A percentile compares a stretch with the other conserved stretches of the same genome.
Conservation (phyloP, 148 eudicot species). For the Fagopyrum homotropicum region DNA sequence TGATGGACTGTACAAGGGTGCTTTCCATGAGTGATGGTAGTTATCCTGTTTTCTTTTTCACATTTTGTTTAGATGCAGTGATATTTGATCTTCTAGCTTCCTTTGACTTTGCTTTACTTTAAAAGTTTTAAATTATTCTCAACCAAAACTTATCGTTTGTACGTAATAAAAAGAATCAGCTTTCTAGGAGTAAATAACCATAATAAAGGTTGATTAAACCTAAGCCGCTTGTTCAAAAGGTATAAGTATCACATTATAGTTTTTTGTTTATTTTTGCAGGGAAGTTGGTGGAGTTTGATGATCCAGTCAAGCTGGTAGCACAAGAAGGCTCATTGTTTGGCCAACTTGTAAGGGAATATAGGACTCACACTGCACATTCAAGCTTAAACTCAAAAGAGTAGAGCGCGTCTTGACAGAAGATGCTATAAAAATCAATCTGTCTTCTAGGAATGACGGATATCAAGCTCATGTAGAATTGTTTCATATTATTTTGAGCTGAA, state of each 20-base stretch:
- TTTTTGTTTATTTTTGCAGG: slow-evolving; percentile 19
- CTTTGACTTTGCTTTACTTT: background rate
- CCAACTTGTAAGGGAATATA: slow-evolving; percentile 48
- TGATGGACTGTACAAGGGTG: slow-evolving; percentile 50
- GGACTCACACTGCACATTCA: slow-evolving; percentile 1
- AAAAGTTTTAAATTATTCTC: background rate
- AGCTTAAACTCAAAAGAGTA: background rate
- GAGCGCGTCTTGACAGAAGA: background rate
- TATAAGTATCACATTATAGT: background rate
- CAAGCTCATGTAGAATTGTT: too few relatives aligned
- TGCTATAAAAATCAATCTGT: background rate
- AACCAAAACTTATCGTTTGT: too few relatives aligned
- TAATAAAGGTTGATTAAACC: background rate
- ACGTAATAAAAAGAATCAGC: too few relatives aligned
- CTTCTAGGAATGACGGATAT: background rate
- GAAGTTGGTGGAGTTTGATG: slow-evolving; percentile 44
- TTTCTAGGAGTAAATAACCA: too few relatives aligned
- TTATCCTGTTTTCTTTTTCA: background rate
- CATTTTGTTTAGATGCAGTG: background rate
- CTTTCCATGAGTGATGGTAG: slow-evolving; percentile 44
- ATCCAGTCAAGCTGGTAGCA: slow-evolving; percentile 40
- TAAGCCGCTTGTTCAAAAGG: background rate
- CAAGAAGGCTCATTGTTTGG: slow-evolving; percentile 37
- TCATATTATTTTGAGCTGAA: too few relatives aligned
- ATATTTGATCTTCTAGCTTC: background rate